Evolutionary conservation across 176 grass and related monocot species (phyloP).

Genomic region (Bonia amplexicaulis): DNA sequence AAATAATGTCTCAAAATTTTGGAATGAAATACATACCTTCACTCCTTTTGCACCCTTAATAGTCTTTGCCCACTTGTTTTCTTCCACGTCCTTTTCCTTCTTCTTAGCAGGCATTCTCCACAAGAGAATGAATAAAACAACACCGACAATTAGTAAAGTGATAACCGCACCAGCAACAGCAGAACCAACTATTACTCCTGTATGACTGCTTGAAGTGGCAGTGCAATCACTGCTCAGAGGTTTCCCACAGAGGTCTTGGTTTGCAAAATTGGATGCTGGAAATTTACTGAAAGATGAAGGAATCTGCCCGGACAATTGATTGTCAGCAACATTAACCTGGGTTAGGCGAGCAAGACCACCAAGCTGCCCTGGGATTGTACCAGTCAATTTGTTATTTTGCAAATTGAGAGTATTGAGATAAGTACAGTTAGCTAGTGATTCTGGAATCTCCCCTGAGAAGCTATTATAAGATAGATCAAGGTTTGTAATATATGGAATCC

Average conservation of each 20-base stretch:
- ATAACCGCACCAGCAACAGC: conserved; percentile 69
- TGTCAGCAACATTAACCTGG: conserved; percentile 68
- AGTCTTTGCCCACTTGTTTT: conserved; percentile 94
- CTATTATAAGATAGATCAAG: conserved; percentile 87
- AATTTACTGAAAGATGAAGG: conserved; percentile 36
- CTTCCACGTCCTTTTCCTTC: conserved; percentile 76
- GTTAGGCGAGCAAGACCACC: conserved; percentile 39
- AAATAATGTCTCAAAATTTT: not conserved
- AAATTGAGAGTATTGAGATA: conserved; percentile 74
- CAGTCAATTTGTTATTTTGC: conserved; percentile 69
- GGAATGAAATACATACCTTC: conserved; percentile 47
- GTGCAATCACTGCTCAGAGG: conserved; percentile 42
- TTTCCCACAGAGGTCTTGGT: conserved; percentile 60
- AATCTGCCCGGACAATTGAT: conserved; percentile 58
- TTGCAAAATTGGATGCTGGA: conserved; percentile 34
- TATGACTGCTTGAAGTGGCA: conserved; percentile 34
- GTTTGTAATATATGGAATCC: conserved; percentile 53
- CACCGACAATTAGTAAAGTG: conserved; percentile 46
- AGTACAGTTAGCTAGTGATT: conserved; percentile 48
- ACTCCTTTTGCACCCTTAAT: conserved; percentile 80
- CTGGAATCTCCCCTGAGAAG: conserved; percentile 83
- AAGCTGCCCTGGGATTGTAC: conserved; percentile 67
- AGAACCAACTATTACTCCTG: conserved; percentile 64
- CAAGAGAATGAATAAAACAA: conserved; percentile 77
- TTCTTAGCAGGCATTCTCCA: conserved; percentile 67